Base-by-base conservation (phyloP, 164 flowering plant species). In the Piper betle region DNA sequence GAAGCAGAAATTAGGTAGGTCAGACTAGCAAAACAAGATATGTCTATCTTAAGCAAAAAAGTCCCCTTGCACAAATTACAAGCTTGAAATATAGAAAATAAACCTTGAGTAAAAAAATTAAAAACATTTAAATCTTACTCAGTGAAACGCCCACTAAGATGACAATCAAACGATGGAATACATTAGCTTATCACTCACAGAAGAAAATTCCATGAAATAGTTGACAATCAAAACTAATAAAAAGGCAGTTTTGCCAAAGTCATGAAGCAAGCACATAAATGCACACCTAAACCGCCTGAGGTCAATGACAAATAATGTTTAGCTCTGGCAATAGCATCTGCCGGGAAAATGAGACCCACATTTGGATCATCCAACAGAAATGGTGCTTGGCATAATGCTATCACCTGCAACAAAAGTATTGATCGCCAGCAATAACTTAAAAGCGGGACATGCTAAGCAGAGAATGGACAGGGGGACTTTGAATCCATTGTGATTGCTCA, bases 341-440 rank as follows among this genome's bases (percentile, higher is more conserved):
- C 99, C 20, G 97, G 99, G 78, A 93, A 93, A 39, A 93, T 15
- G 43, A 93, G 80, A 60, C 94, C 97, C 37, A 87, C 97, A 78
- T 87, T 93, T 17, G 97, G 97, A 77, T 93, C 97, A 64, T 87
- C 97, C 40, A 93, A 79, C 39, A 93, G 80, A 78, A 89, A 93
- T 65, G 98, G 98, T 76, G 97, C 98, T 82, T 93, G 98, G 75
- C 98, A 93, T 39, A 93, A 78, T 68, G 98, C 97, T 72, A 93
- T 76, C 64, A 93, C 98, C 98, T 93, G 81, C 64, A 73, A 68
- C 39, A 68, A 65, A 38, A 43, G 50, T 7, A 6, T 3, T 37
- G 17, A 60, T 53, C 58, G 54, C 39, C 46, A 57, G 9, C 6
- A 12, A 25, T 6, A 61, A 46, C 55, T 61, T 11, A n/a, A 13